Base-by-base conservation (phyloP, 1,284 basidiomycete species). In the Porogramme epimiltina region DNA sequence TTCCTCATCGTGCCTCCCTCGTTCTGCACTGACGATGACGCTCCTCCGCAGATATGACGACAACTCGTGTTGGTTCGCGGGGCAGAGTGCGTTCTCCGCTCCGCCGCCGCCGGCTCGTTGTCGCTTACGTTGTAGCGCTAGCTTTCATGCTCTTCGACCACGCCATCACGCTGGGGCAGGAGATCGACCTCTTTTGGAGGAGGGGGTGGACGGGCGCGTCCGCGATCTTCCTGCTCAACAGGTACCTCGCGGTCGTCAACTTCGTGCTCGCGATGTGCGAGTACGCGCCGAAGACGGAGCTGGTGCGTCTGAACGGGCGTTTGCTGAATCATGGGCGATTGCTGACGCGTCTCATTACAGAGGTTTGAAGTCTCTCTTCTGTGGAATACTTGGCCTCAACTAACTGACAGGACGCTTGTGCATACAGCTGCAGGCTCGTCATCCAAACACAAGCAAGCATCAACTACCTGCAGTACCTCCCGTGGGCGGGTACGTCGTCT, bases 151-250 rank as follows among this genome's bases (percentile, higher is more conserved):
- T 47, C 19, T 40, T 28, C 39, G 47, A 48, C 5, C 24, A 33
- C 33, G 25, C 41, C 1, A 19, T 48, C 28, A 48, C 46, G 0
- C 25, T 52, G 22, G 37, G 26, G 16, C 34, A 45, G 6, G 45
- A 52, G 15, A 37, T 48, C 11, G 15, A 37, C 19, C 42, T 48
- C 11, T 31, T 53, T 24, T 53, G 51, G 46, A 20, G 9, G 9
- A 46, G 42, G 6, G 8, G 28, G 28, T 13, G 28, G 37, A 48
- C 51, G 4, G 42, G 42, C 26, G 51, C 51, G 3, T 44, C 51
- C 0, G 19, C 28, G 18, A 23, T 53, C 28, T 53, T 48, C 28
- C 10, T 48, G 20, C 3, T 23, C 0, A 37, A 10, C 5, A 41
- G 51, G 3, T 44, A 48, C 19, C 36, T 49, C 33, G 42, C 42